Percentiles rank a stretch among this genome's conserved stretches.
phyloP scores from a whole-genome alignment of 768 basidiomycete species.

The Amanita pallidorosea region DNA sequence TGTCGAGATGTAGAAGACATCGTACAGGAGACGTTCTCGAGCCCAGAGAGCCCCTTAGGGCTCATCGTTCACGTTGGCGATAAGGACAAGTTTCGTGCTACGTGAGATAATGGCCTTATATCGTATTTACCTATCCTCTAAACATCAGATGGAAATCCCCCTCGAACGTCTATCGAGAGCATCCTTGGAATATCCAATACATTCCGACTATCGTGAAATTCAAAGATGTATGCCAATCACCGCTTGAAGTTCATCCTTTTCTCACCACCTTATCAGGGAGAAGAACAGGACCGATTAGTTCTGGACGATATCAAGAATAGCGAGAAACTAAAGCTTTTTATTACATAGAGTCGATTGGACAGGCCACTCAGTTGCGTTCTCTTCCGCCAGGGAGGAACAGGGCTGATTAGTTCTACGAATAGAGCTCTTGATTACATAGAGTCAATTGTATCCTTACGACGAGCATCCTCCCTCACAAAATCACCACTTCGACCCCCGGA shows the following conservation, averaged over 20 bases:
- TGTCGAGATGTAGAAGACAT: slow-evolving; percentile 51
- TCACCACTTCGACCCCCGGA: slow-evolving; percentile 67
- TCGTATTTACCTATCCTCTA: neutral
- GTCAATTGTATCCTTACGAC: neutral
- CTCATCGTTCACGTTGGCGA: slow-evolving; percentile 64
- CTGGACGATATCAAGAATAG: slow-evolving; percentile 25
- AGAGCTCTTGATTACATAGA: slow-evolving; percentile 17
- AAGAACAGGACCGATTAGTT: slow-evolving; percentile 30
- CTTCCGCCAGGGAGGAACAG: slow-evolving; percentile 29
- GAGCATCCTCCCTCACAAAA: slow-evolving; percentile 26
- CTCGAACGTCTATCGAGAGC: slow-evolving; percentile 46
- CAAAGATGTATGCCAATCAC: slow-evolving; percentile 33
- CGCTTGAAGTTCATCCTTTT: neutral
- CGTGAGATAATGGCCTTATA: neutral
- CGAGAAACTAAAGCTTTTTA: slow-evolving; percentile 18
- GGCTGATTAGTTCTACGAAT: slow-evolving; percentile 32
- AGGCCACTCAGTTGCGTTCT: too few species aligned
- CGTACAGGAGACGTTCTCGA: slow-evolving; percentile 39
- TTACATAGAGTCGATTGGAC: slow-evolving; percentile 10
- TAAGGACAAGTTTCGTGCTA: slow-evolving; percentile 40
- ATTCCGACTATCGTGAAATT: slow-evolving; percentile 63
- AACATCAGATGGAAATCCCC: slow-evolving; percentile 54
- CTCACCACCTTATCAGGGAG: slow-evolving; percentile 17
- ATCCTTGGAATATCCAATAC: slow-evolving; percentile 46
- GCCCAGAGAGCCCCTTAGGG: slow-evolving; percentile 35